Base-by-base conservation (phyloP, 148 eudicot genomes). In the Camellia japonica region DNA sequence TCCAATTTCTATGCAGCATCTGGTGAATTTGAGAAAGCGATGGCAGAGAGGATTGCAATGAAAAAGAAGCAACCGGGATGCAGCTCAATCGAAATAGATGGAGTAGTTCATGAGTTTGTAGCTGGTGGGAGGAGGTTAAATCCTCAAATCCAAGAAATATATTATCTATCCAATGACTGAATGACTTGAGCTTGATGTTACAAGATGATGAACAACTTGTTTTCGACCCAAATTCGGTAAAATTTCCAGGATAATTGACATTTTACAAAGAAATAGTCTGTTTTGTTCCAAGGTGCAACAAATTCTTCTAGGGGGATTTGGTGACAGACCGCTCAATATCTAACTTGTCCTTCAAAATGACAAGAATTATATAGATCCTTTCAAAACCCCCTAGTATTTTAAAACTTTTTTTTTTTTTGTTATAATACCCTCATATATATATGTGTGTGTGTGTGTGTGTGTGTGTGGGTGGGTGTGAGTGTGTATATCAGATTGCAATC, bases 71-170 rank as follows among this genome's bases (percentile, higher is more conserved):
- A 87, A 77, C 87, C 82, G 1, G 91, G 91, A 38, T 83, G 90
- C 52, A 90, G 93, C 80, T 88, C 80, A 15, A 86, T 88, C 78
- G 86, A 90, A 78, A 81, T 86, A 14, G 72, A 83, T 62, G 91
- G 88, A 14, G 82, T 70, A 38, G 86, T 90, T 82, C 84, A 79
- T 56, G 90, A 90, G 87, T 90, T 90, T 79, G 76, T 80, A 74
- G 85, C 91, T 38, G 90, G 87, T 38, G 90, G 87, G 65, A 87
- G 90, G 56, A 69, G 71, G 44, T 70, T 84, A 77, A 73, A 76
- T 68, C 85, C 91, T 73, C 76, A 85, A 61, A 70, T 85, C 83
- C 59, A 84, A 62, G 84, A 88, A 59, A 65, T 82, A 20, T 82
- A 71, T 73, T 47, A 6, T 56, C 52, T 60, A 23, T 54, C 11